These are phyloP conservation scores for Nannochloris sp. DNA, from an alignment of 139 green algal species.

Conservation along the genomic window DNA sequence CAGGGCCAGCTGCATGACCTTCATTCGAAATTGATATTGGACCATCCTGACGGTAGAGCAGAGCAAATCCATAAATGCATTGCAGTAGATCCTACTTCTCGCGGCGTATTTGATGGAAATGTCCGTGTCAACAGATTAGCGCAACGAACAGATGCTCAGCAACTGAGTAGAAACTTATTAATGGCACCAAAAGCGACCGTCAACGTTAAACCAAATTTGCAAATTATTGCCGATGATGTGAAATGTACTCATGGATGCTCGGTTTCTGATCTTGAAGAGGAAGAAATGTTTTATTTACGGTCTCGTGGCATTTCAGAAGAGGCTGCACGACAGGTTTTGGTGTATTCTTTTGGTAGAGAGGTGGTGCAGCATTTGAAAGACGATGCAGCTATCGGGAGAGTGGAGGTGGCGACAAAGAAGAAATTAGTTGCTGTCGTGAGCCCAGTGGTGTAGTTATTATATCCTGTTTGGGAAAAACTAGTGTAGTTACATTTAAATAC, in stretches of 20 bases:
- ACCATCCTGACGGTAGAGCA: conserved; percentile 64
- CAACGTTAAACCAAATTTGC: conserved; percentile 97
- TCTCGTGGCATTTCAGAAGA: conserved; percentile 68
- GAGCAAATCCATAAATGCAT: conserved; percentile 99
- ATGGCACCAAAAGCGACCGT: conserved; percentile 86
- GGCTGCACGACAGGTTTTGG: conserved; percentile 67
- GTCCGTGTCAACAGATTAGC: conserved; percentile 80
- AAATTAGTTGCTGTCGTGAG: conserved; percentile 3
- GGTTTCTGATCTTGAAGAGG: conserved; percentile 92
- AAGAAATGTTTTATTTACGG: conserved; percentile 98
- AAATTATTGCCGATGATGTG: conserved; percentile 98
- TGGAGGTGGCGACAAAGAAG: conserved; percentile 16
- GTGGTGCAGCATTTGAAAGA: conserved; percentile 60
- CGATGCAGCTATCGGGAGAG: conserved; percentile 22
- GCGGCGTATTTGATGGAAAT: conserved; percentile 96
- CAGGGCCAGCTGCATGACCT: conserved; percentile 88
- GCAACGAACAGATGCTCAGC: conserved; percentile 91
- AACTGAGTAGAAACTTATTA: conserved; percentile 92
- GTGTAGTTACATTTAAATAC: not conserved
- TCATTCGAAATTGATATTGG: conserved; percentile 75
- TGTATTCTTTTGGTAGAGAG: conserved; percentile 84
- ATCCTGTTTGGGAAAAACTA: not conserved
- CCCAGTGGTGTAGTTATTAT: not conserved
- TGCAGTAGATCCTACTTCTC: conserved; percentile 53
- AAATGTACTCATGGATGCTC: conserved; percentile 97